Evolutionary conservation across 306 rosid genomes (phyloP).

Genomic region (Cucurbita pepo): DNA sequence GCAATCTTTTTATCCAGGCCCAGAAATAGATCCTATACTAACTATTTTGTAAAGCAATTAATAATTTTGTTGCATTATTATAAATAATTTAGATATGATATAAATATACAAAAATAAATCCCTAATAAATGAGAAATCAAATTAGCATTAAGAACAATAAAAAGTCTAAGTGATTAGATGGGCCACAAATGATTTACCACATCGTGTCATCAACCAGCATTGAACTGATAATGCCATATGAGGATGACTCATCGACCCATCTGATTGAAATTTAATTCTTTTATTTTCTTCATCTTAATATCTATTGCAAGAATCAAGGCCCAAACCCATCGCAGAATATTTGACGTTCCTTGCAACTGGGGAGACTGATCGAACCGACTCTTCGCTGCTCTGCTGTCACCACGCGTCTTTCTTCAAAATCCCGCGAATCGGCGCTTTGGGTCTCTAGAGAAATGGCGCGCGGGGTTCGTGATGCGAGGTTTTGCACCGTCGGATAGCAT

Average conservation of each 20-base stretch:
- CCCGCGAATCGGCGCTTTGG: constrained; percentile 10
- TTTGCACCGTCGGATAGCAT: not conserved
- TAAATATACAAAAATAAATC: not conserved
- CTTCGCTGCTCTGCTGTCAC: not conserved
- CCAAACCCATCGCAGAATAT: constrained; percentile 13
- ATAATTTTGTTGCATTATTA: not conserved
- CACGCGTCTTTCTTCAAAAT: constrained; percentile 2
- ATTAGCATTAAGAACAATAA: not conserved
- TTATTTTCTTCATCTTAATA: not conserved
- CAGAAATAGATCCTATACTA: not conserved
- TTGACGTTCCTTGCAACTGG: not conserved
- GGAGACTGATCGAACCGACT: constrained; percentile 1
- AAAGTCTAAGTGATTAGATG: not conserved
- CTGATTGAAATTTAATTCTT: not conserved
- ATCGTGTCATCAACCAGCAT: not conserved
- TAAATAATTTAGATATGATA: not conserved
- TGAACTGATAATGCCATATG: not conserved
- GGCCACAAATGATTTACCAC: not conserved
- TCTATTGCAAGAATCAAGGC: not conserved
- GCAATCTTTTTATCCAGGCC: not conserved
- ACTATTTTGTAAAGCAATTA: not conserved
- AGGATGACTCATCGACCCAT: not conserved
- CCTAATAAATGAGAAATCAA: not conserved
- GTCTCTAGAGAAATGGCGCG: constrained; percentile 12
- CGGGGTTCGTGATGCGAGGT: constrained; percentile 8